A percentile compares a stretch with the other conserved stretches of the same genome.
Conservation (phyloP, 768 basidiomycete species). For the Leccinum obscurum region DNA sequence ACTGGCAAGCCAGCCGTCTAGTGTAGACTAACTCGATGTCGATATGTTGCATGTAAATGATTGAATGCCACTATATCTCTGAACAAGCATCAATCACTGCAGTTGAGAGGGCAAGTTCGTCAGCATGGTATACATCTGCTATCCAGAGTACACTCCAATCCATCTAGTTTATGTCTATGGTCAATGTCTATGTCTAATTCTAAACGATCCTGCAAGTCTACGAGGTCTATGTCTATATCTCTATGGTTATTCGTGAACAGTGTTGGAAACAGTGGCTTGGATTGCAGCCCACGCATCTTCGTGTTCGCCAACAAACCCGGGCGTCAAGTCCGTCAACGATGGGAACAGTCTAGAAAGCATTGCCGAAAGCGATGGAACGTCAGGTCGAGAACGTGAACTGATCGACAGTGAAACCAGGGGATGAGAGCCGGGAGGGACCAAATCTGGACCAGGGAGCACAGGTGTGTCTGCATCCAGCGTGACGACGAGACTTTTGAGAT, state of each 20-base stretch:
- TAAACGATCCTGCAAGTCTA: conserved; percentile 1
- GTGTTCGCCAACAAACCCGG: conserved; percentile 32
- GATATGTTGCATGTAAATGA: conserved; percentile 16
- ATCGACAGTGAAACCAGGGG: conserved; percentile 39
- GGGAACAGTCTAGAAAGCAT: conserved; percentile 42
- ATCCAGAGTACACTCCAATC: neutral
- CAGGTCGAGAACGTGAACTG: conserved; percentile 31
- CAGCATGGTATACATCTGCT: neutral
- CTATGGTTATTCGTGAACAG: neutral
- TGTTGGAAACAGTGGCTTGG: conserved; percentile 10
- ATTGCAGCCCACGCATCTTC: conserved; percentile 32
- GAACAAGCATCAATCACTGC: neutral
- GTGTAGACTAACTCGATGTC: conserved; percentile 41
- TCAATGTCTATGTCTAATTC: neutral
- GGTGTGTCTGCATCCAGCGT: conserved; percentile 13
- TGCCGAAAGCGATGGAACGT: conserved; percentile 28
- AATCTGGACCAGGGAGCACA: neutral
- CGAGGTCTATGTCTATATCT: conserved; percentile 7
- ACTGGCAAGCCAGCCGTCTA: conserved; percentile 63
- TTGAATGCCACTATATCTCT: conserved; percentile 6
- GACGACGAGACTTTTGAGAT: conserved; percentile 21
- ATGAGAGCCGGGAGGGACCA: neutral
- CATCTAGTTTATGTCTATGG: conserved; percentile 3
- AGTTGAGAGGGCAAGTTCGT: neutral
- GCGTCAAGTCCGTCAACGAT: conserved; percentile 36